Base-by-base conservation (phyloP, 805 yeast genomes). In the Candida taoyuanica region DNA sequence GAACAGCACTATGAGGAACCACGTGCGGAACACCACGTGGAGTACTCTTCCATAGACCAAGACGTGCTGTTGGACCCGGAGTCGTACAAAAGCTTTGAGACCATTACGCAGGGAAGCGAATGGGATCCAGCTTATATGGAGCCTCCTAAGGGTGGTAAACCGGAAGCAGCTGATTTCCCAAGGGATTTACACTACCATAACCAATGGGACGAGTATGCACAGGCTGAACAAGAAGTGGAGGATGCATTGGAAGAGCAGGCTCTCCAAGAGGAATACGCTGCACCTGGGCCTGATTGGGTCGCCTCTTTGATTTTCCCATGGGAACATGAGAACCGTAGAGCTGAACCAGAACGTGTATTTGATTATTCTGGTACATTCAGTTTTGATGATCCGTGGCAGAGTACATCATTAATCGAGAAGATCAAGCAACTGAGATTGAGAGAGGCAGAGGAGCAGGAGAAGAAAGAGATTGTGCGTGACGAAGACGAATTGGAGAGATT, bases 51-150 rank as follows among this genome's bases (percentile, higher is more conserved):
- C n/a, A n/a, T n/a, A n/a, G n/a, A n/a, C n/a, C n/a, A 36, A 12
- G 33, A 32, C 1, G 42, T 52, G 5, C 29, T 54, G 24, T 25
- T 43, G 12, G 36, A 55, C 37, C 59, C 58, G 17, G 36, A 43
- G 5, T 52, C 57, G 3, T 55, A 37, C 37, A 42, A 45, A 16
- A 31, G 40, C 25, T 52, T 55, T 24, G 31, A 43, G 1, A 55
- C 56, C 1, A 31, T 52, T 23, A 31, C 39, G 18, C 39, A 44
- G 3, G 34, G 35, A n/a, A 12, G 19, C 17, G 40, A 43, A 48
- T 73, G 78, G 78, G 66, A 72, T 38, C 70, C 77, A 7, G 57
- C 72, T 2, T 47, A 36, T 11, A 65, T 60, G 32, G 60, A 64
- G 7, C 76, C 76, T 8, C 76, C 77, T 17, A 50, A 46, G 28